phyloP scores from a whole-genome alignment of 106 monocot species.

The Acorus gramineus region DNA sequence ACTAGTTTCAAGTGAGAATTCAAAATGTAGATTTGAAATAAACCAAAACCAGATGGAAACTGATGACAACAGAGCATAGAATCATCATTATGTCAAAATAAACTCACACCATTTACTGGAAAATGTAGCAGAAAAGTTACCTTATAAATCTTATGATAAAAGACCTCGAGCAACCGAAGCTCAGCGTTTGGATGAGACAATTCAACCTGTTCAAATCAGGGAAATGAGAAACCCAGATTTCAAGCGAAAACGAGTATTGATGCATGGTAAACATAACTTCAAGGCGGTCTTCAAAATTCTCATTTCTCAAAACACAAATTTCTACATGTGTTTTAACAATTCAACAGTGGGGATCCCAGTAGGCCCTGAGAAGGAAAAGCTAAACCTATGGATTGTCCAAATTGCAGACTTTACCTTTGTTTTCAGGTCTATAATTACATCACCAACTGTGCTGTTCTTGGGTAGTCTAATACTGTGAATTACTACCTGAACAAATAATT shows the following conservation, averaged over 20 bases:
- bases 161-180: conserved; percentile 71
- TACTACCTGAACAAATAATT: conserved; percentile 44
- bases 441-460: conserved; percentile 88
- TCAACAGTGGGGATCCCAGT: too few species aligned
- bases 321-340: too few species aligned
- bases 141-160: conserved; percentile 88
- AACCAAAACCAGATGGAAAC: too few species aligned
- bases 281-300: too few species aligned
- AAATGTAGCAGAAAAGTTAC: conserved; percentile 16
- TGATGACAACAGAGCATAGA: too few species aligned
- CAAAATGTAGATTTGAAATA: too few species aligned
- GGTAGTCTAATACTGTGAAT: conserved; percentile 85
- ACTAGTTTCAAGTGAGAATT: too few species aligned
- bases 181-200: conserved; percentile 70
- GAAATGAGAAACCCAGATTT: not conserved
- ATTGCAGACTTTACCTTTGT: conserved; percentile 43
- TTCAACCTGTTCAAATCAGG: conserved; percentile 48
- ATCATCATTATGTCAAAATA: too few species aligned
- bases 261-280: too few species aligned
- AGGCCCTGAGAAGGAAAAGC: not conserved
- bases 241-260: not conserved
- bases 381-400: not conserved
- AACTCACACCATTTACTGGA: too few species aligned
- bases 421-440: conserved; percentile 87
- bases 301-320: too few species aligned